Base-by-base conservation (phyloP, 1,284 basidiomycete genomes). In the Hymenochaete sp. region DNA sequence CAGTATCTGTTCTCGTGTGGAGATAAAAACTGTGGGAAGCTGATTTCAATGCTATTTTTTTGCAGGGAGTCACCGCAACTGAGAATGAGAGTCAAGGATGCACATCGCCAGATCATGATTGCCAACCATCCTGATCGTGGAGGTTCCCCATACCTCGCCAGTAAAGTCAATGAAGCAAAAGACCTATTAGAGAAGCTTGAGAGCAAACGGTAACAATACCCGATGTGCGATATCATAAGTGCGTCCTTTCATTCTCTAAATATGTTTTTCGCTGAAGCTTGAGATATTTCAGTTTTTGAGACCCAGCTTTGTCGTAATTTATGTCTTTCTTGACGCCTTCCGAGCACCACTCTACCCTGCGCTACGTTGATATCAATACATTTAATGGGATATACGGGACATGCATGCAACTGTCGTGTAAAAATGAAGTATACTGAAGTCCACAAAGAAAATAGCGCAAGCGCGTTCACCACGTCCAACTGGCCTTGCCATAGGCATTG, bases 41-140 rank as follows among this genome's bases (percentile, higher is more conserved):
- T 44, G 21, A 14, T 26, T 28, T 39, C 14, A 38, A 38, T 10
- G 27, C n/a, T 42, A 41, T 29, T 18, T 26, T 33, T 27, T 32
- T 31, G 8, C 57, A 93, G 91, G 63, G 89, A 95, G 56, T 74
- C 77, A 14, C 76, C 86, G 7, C 70, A 71, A 51, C 67, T 92
- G 26, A 72, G 76, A n/a, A 75, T 62, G 39, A 78, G 73, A 59
- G 63, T 93, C 51, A 93, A 95, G 67, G 91, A 93, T 57, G 89
- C 91, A 0, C 92, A 95, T 63, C 77, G 92, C 43, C 77, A 82
- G 36, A 86, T 96, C 55, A 96, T 95, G 91, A 73, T 95, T 38
- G 84, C 89, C 19, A 98, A 97, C 65, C 93, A 97, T 66, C 95
- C 95, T 13, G 93, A 98, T 69, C 75, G 93, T 52, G 93, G 93